A percentile compares a stretch with the other conserved stretches of the same genome.
Evolutionary conservation across 306 rosid species (phyloP).

Genomic region (Cicer arietinum): DNA sequence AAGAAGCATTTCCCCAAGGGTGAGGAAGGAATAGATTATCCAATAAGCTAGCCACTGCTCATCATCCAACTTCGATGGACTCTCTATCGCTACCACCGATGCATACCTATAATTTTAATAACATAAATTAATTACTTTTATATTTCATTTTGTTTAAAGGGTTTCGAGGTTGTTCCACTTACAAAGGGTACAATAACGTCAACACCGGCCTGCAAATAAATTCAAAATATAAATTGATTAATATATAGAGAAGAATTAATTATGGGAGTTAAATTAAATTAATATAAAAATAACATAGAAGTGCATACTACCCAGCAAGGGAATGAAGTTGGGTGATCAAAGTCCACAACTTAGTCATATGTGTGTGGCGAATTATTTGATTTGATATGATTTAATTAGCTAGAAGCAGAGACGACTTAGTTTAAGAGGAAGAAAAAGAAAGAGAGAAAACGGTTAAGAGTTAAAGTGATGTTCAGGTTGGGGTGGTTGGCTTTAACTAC

Average conservation of each 20-base stretch:
- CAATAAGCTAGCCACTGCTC: conserved; percentile 98
- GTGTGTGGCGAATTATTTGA: not conserved
- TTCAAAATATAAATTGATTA: not conserved
- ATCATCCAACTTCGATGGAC: conserved; percentile 73
- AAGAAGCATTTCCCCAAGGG: conserved; percentile 79
- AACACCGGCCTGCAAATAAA: conserved; percentile 70
- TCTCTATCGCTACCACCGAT: conserved; percentile 88
- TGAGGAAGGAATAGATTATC: conserved; percentile 90
- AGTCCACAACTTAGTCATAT: conserved; percentile 77
- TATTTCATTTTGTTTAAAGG: too few species aligned
- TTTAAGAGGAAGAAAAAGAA: conserved; percentile 1
- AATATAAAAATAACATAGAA: not conserved
- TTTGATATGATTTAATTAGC: not conserved
- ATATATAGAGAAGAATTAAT: not conserved
- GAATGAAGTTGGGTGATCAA: conserved; percentile 74
- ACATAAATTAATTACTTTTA: not conserved
- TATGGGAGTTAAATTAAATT: not conserved
- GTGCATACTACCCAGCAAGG: conserved; percentile 67
- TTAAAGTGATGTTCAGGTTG: not conserved
- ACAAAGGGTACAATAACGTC: conserved; percentile 86
- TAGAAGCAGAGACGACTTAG: not conserved
- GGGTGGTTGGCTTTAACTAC: not conserved
- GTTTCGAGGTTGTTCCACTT: conserved; percentile 37
- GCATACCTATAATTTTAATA: conserved; percentile 65
- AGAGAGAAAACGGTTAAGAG: not conserved